phyloP scores from a whole-genome alignment of 2,329 filamentous ascomycete genomes.

The Colletotrichum liriopes region DNA sequence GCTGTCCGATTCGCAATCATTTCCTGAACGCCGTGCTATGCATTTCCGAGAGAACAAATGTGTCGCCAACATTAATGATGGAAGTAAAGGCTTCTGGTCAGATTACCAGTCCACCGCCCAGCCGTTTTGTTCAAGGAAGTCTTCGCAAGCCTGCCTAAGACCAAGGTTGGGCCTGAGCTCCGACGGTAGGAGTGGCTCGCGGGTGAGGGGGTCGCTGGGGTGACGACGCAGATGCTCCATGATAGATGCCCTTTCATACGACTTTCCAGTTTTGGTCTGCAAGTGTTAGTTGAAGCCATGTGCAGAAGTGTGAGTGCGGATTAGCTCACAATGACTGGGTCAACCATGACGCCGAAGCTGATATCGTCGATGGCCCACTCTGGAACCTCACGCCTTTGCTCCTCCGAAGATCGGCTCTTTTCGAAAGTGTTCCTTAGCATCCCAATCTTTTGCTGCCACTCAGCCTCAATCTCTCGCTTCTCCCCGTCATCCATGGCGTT shows the following conservation, averaged over 20 bases:
- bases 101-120: conserved; percentile 92
- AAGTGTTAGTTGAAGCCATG: conserved; percentile 38
- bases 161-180: conserved; percentile 88
- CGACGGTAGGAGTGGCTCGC: conserved; percentile 77
- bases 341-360: conserved; percentile 81
- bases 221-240: conserved; percentile 86
- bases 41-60: background rate
- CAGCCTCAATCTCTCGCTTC: conserved; percentile 61
- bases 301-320: background rate
- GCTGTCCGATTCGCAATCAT: background rate
- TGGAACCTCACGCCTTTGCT: conserved; percentile 74
- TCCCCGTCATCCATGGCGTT: conserved; percentile 63
- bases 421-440: conserved; percentile 67
- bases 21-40: conserved; percentile 39
- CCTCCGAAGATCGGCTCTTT: conserved; percentile 59
- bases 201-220: conserved; percentile 85
- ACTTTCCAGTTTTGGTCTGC: conserved; percentile 87
- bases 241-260: conserved; percentile 89
- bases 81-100: background rate
- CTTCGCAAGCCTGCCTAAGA: conserved; percentile 85
- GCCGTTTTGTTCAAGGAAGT: conserved; percentile 88
- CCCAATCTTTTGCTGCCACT: conserved; percentile 63
- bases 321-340: conserved; percentile 72
- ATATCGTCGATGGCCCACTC: conserved; percentile 86
- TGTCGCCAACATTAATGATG: background rate